These are phyloP conservation scores for Choanephora cucurbitarum DNA, from an alignment of 371 early-diverging fungal species.

Conservation along the genomic window DNA sequence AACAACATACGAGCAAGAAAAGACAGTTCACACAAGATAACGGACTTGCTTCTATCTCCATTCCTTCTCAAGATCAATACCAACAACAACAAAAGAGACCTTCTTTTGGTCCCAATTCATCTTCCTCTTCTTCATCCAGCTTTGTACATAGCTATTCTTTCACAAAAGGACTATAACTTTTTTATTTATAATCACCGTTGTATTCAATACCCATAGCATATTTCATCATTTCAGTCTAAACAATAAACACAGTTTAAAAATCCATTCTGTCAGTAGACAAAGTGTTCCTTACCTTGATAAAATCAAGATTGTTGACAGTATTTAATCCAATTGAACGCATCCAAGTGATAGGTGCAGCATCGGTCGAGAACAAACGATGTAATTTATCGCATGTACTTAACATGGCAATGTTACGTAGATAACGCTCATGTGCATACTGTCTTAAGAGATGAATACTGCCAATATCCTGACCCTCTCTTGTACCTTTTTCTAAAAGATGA, in stretches of 20 bases:
- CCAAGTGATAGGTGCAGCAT: constrained; percentile 61
- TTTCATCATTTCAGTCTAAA: constrained; percentile 60
- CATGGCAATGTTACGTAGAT: constrained; percentile 81
- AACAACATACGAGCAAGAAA: constrained; percentile 9
- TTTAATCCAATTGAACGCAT: constrained; percentile 71
- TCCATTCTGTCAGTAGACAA: too few species aligned
- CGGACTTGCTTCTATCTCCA: constrained; percentile 20
- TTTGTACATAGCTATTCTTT: constrained; percentile 9
- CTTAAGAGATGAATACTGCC: constrained; percentile 66
- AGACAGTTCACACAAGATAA: constrained; percentile 12
- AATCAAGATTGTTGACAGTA: constrained; percentile 59
- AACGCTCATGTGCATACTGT: constrained; percentile 79
- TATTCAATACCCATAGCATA: constrained; percentile 66
- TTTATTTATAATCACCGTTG: constrained; percentile 22
- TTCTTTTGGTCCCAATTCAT: not conserved
- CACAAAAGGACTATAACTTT: not conserved
- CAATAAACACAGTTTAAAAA: too few species aligned
- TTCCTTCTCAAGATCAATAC: not conserved
- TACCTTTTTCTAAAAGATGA: constrained; percentile 61
- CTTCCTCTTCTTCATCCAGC: constrained; percentile 3
- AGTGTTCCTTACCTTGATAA: constrained; percentile 53
- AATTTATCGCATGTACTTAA: constrained; percentile 81
- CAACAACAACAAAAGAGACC: not conserved
- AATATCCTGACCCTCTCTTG: constrained; percentile 78
- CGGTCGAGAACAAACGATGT: constrained; percentile 75